Conservation (phyloP, 2,329 filamentous ascomycete genomes). For the Chaetomium strumarium region DNA sequence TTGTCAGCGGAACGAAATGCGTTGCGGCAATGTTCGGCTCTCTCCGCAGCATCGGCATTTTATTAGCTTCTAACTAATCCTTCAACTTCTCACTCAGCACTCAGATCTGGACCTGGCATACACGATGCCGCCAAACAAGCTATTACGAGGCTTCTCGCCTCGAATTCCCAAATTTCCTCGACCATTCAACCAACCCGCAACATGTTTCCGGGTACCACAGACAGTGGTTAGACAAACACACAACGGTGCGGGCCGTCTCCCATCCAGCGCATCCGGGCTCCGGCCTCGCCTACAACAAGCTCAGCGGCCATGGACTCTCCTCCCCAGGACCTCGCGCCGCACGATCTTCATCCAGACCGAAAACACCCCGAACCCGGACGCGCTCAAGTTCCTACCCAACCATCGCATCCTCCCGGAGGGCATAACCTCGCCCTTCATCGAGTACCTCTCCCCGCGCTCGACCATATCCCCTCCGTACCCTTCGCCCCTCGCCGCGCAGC, state of each 20-base stretch:
- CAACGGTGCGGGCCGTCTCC: constrained; percentile 19
- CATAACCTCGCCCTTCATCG: constrained; percentile 72
- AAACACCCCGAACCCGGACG: constrained; percentile 88
- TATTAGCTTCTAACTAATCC: not conserved
- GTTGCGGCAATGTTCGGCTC: constrained; percentile 15
- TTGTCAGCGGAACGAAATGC: constrained; percentile 20
- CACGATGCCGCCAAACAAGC: constrained; percentile 26
- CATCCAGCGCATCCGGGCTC: constrained; percentile 23
- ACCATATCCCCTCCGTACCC: constrained; percentile 85
- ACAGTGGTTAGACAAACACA: constrained; percentile 26
- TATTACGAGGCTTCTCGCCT: constrained; percentile 24
- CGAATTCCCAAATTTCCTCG: constrained; percentile 15
- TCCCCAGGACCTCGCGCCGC: constrained; percentile 38
- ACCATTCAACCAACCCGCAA: constrained; percentile 12
- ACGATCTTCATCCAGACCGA: constrained; percentile 98
- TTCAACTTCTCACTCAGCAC: not conserved
- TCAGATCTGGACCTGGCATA: not conserved
- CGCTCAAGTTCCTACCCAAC: constrained; percentile 93
- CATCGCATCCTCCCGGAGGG: constrained; percentile 72
- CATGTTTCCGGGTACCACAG: constrained; percentile 21
- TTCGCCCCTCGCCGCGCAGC: constrained; percentile 80
- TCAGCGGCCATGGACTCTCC: constrained; percentile 10
- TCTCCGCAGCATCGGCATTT: not conserved
- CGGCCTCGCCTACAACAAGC: constrained; percentile 24
- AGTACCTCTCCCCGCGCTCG: constrained; percentile 83